A percentile compares a stretch with the other conserved stretches of the same genome.
Conservation (phyloP, 331 rosid genomes). For the Malus hybrid region DNA sequence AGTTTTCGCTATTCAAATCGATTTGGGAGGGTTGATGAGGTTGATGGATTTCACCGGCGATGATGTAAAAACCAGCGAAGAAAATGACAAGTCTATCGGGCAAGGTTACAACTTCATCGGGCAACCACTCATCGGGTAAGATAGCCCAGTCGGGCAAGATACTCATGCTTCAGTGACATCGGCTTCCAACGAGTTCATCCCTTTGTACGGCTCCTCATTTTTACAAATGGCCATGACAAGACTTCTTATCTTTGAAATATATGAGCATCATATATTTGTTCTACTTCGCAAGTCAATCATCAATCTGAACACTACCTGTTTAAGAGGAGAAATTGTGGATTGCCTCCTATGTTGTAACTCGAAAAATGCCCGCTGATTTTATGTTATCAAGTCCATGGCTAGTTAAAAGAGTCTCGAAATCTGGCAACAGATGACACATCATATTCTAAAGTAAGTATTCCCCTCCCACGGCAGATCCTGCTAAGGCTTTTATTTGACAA, state of each 20-base stretch:
- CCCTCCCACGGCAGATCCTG: slow-evolving; percentile 76
- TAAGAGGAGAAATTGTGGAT: slow-evolving; percentile 58
- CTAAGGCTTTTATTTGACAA: slow-evolving; percentile 70
- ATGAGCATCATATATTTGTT: slow-evolving; percentile 52
- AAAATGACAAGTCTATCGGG: no score
- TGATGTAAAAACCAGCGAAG: no score
- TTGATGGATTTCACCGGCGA: no score
- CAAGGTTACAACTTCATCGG: no score
- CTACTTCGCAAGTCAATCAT: slow-evolving; percentile 58
- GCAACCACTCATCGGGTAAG: no score
- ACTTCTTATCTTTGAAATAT: slow-evolving; percentile 54
- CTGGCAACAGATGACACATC: slow-evolving; percentile 60
- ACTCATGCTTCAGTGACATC: slow-evolving; percentile 56
- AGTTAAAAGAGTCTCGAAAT: slow-evolving; percentile 35
- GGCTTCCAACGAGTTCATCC: slow-evolving; percentile 67
- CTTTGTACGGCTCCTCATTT: slow-evolving; percentile 44
- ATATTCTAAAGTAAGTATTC: slow-evolving; percentile 89
- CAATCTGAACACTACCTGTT: slow-evolving; percentile 29
- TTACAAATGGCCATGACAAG: slow-evolving; percentile 33
- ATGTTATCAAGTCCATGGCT: slow-evolving; percentile 46
- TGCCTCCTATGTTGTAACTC: slow-evolving; percentile 65
- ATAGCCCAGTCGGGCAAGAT: no score
- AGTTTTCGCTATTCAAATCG: no score
- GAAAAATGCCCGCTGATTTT: slow-evolving; percentile 49
- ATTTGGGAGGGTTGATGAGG: no score